A percentile compares a stretch with the other conserved stretches of the same genome.
phyloP scores from a whole-genome alignment of 108 stramenopile species.

The Pseudonitzschia multiseries region DNA sequence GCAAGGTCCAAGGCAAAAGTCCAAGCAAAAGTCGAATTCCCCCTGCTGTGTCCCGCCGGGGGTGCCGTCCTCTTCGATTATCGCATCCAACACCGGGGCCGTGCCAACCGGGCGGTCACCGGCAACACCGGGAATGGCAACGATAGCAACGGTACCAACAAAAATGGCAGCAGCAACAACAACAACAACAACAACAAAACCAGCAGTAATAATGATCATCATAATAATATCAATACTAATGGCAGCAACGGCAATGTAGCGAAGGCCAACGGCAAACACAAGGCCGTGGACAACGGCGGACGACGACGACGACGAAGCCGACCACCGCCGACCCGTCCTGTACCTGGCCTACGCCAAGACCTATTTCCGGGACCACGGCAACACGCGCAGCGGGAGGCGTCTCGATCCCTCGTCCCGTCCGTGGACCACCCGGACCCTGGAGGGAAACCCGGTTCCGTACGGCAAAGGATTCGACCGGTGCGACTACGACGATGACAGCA shows the following conservation, averaged over 20 bases:
- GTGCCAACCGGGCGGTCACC: background rate
- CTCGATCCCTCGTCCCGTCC: background rate
- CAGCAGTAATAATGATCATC: no score
- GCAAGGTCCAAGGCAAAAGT: background rate
- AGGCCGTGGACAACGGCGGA: no score
- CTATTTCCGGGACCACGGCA: slow-evolving; percentile 19
- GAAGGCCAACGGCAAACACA: no score
- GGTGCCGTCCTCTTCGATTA: slow-evolving; percentile 28
- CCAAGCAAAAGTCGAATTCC: slow-evolving; percentile 1
- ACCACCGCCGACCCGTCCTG: slow-evolving; percentile 10
- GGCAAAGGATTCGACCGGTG: slow-evolving; percentile 22
- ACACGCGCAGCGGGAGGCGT: slow-evolving; percentile 7
- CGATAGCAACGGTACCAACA: background rate
- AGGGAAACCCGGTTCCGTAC: slow-evolving; percentile 6
- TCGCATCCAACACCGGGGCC: slow-evolving; percentile 27
- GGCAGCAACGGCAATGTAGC: background rate
- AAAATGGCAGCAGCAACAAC: background rate
- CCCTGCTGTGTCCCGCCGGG: slow-evolving; percentile 9
- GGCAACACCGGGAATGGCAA: background rate
- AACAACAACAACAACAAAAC: no score
- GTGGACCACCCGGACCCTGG: slow-evolving; percentile 19
- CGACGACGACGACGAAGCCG: background rate
- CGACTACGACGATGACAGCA: background rate
- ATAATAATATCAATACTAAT: background rate
- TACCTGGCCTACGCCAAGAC: slow-evolving; percentile 32